Evolutionary conservation across 805 yeast genomes (phyloP).

Genomic region (Monosporozyma aerobia): DNA sequence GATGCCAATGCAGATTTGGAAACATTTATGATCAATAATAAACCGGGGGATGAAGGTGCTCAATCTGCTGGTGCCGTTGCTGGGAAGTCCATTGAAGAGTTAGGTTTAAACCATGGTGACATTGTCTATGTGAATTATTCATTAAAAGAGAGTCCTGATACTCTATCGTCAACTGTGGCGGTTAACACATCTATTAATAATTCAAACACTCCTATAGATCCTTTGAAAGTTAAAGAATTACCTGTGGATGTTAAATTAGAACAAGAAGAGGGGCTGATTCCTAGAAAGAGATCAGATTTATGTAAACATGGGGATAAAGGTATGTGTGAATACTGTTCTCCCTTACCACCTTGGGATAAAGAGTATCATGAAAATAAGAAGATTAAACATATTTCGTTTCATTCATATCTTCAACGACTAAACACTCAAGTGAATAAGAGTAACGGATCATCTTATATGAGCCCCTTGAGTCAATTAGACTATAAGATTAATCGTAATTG

Average conservation of each 20-base stretch:
- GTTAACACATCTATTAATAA: background rate
- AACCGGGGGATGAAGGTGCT: slow-evolving; percentile 10
- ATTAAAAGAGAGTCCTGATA: background rate
- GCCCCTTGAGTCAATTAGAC: slow-evolving; percentile 68
- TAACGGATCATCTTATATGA: slow-evolving; percentile 56
- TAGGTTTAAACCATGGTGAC: slow-evolving; percentile 53
- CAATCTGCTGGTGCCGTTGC: slow-evolving; percentile 17
- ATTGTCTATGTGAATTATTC: slow-evolving; percentile 39
- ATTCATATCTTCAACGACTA: slow-evolving; percentile 67
- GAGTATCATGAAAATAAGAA: slow-evolving; percentile 62
- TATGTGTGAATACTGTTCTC: slow-evolving; percentile 96
- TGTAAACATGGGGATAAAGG: slow-evolving; percentile 90
- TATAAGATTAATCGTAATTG: slow-evolving; percentile 57
- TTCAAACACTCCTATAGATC: slow-evolving; percentile 3
- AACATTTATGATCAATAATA: slow-evolving; percentile 22
- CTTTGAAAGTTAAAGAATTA: slow-evolving; percentile 39
- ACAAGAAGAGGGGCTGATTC: slow-evolving; percentile 60
- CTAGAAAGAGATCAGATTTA: slow-evolving; percentile 48
- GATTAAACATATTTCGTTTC: slow-evolving; percentile 83
- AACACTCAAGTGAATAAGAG: slow-evolving; percentile 59
- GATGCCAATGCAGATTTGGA: slow-evolving; percentile 17
- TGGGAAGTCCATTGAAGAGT: slow-evolving; percentile 29
- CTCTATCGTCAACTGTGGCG: background rate
- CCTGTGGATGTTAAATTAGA: slow-evolving; percentile 61
- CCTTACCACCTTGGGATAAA: slow-evolving; percentile 90